Base-by-base conservation (phyloP, 2,329 filamentous ascomycete species). In the Dactylellina drechsleri region DNA sequence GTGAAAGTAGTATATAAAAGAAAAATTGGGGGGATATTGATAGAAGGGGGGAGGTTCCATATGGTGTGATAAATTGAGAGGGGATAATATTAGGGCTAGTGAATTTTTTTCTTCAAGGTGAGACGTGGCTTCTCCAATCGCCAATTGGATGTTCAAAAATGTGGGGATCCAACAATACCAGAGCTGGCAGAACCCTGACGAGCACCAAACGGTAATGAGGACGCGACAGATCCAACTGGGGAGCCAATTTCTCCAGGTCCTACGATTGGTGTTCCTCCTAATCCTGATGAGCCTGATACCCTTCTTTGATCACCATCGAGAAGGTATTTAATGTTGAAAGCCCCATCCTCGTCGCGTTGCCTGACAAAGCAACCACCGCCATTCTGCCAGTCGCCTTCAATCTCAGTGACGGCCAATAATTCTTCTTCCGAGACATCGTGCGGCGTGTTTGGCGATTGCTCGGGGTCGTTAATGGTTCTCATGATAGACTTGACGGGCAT, bases 321-420 rank as follows among this genome's bases (percentile, higher is more conserved):
- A n/a, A 40, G 15, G 16, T 52, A 68, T 45, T 52, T 60, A 15
- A 68, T 54, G 26, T 6, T 61, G 12, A 53, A 36, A 41, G 16
- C 82, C 23, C 78, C 78, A 26, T 77, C 73, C 1, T 67, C 84
- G 57, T 88, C 86, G 45, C 86, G 85, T 75, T 86, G 87, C 77
- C 91, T 85, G 40, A 91, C 88, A 80, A 99, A 96, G 26, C 87
- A 90, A n/a, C 95, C 95, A 52, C 94, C 94, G 53, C 95, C 95
- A 79, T 98, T 98, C 72, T 90, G 88, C 1, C 84, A 81, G 79
- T 91, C 96, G 68, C 95, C 95, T 81, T 97, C 92, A 0, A 94
- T 97, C 79, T 98, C 94, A 81, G 92, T 95, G 71, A 96, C 90
- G 68, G 91, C 89, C 45, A 94, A 85, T 78, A 98, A 85, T 79